Evolutionary conservation across 768 basidiomycete genomes (phyloP).

Genomic region (Suillus spraguei): DNA sequence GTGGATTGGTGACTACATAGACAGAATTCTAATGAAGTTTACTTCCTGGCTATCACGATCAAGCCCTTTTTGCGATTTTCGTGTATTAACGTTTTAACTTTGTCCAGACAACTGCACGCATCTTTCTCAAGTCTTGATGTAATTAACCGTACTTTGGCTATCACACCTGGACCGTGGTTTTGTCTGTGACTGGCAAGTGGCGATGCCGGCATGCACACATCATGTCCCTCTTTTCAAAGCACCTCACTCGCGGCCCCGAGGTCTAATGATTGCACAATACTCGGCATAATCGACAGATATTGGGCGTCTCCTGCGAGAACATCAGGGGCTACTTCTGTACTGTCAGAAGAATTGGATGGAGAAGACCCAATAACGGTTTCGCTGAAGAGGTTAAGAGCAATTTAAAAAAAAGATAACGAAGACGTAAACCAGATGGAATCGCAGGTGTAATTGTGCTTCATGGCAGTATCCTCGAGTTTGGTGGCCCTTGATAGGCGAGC

Average conservation of each 20-base stretch:
- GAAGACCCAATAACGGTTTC: slow-evolving; percentile 2
- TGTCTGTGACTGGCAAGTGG: too few species aligned
- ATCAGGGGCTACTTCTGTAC: slow-evolving; percentile 12
- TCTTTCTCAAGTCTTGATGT: too few species aligned
- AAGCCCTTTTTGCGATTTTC: too few species aligned
- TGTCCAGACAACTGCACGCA: too few species aligned
- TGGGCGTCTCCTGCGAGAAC: background rate
- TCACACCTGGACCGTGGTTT: too few species aligned
- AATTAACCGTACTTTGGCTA: too few species aligned
- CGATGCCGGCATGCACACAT: too few species aligned
- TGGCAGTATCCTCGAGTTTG: background rate
- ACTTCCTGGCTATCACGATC: background rate
- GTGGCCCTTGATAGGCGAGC: background rate
- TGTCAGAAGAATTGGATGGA: slow-evolving; percentile 6
- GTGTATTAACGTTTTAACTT: too few species aligned
- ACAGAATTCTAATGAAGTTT: too few species aligned
- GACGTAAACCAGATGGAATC: background rate
- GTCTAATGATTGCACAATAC: background rate
- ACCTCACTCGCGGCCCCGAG: too few species aligned
- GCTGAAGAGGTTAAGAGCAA: background rate
- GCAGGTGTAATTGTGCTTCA: background rate
- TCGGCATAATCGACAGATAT: slow-evolving; percentile 14
- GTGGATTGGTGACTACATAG: too few species aligned
- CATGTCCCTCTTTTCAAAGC: too few species aligned
- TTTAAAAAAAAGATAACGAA: background rate